Evolutionary conservation across 148 eudicot species (phyloP).

Genomic region (Hydrangea macrophylla): DNA sequence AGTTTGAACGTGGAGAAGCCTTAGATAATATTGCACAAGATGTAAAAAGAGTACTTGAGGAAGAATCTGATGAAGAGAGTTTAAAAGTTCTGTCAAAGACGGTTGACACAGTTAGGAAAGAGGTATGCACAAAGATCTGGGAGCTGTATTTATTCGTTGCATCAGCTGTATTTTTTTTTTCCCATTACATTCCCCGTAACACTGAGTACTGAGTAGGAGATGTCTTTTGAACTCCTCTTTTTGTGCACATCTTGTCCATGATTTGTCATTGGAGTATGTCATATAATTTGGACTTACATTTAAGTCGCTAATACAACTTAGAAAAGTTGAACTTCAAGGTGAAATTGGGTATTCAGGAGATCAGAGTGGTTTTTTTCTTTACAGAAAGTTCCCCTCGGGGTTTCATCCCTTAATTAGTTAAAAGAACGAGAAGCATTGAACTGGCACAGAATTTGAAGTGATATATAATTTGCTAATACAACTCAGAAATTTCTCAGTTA

Average conservation of each 20-base stretch:
- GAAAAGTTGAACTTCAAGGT: too few species aligned
- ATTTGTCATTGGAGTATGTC: not conserved
- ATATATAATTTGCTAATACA: not conserved
- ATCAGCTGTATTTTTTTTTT: not conserved
- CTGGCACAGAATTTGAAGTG: too few species aligned
- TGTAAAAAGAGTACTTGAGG: conserved; percentile 70
- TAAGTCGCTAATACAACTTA: not conserved
- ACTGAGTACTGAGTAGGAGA: not conserved
- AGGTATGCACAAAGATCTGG: conserved; percentile 36
- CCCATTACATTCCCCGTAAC: not conserved
- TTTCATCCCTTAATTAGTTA: too few species aligned
- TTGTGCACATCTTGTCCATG: not conserved
- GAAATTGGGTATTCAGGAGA: too few species aligned
- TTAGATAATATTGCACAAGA: conserved; percentile 73
- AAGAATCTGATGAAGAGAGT: conserved; percentile 89
- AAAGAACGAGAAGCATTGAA: too few species aligned
- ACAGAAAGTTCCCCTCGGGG: too few species aligned
- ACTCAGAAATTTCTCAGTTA: not conserved
- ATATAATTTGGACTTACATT: not conserved
- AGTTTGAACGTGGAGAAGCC: conserved; percentile 99
- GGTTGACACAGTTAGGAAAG: conserved; percentile 91
- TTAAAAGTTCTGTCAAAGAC: conserved; percentile 72
- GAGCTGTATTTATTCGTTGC: not conserved
- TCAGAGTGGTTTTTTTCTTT: too few species aligned
- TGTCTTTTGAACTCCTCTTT: not conserved